Evolutionary conservation across 2,329 filamentous ascomycete genomes (phyloP).

Genomic region (Pleoardoris graminearum): DNA sequence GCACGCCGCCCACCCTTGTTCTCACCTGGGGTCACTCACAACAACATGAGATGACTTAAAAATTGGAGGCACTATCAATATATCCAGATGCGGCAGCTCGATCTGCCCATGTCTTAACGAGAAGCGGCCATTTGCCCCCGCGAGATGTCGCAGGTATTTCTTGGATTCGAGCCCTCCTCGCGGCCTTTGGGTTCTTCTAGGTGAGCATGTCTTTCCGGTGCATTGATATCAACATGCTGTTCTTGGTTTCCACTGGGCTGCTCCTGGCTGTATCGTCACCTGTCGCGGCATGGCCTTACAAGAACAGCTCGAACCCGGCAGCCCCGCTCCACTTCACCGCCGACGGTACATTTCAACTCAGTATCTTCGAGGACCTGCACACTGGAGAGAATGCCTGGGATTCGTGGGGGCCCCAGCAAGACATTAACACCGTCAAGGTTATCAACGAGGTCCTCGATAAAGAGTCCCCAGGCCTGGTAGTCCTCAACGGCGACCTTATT

Average conservation of each 20-base stretch:
- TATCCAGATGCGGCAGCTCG: neutral
- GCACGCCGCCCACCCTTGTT: neutral
- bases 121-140: neutral
- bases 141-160: conserved; percentile 4
- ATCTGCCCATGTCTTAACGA: neutral
- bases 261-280: neutral
- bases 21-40: neutral
- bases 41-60: neutral
- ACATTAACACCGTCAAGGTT: conserved; percentile 59
- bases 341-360: conserved; percentile 50
- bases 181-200: neutral
- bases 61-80: neutral
- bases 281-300: conserved; percentile 3
- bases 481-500: conserved; percentile 71
- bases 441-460: conserved; percentile 60
- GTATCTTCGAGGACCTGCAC: conserved; percentile 70
- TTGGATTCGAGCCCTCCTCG: neutral
- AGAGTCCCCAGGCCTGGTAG: conserved; percentile 62
- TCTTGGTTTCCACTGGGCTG: neutral
- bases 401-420: conserved; percentile 53
- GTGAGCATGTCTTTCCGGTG: neutral
- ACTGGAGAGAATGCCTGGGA: conserved; percentile 59
- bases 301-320: neutral
- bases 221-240: neutral
- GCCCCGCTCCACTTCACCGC: conserved; percentile 9